phyloP scores from a whole-genome alignment of 192 early-diverging fungal genomes.

The Entrophospora sp. region DNA sequence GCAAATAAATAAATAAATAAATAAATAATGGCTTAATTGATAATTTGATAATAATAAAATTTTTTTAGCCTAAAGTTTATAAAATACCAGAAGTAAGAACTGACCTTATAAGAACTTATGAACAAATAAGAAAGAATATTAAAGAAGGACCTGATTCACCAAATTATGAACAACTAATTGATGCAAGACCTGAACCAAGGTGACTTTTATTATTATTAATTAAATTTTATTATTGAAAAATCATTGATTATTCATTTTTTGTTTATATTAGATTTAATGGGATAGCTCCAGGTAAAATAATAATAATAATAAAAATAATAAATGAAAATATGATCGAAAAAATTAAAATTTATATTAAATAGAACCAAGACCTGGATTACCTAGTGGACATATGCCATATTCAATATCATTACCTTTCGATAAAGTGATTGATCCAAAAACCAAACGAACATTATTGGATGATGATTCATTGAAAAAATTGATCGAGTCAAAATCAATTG shows the following conservation, averaged over 20 bases:
- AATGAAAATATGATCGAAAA: too few relatives aligned
- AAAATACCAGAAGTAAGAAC: conserved; percentile 22
- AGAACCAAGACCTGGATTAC: conserved; percentile 72
- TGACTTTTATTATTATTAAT: conserved; percentile 1
- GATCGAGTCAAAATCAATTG: conserved; percentile 53
- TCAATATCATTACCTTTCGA: conserved; percentile 69
- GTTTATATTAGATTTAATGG: conserved; percentile 51
- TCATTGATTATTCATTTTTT: background rate
- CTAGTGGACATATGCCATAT: conserved; percentile 75
- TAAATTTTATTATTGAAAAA: background rate
- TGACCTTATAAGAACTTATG: conserved; percentile 48
- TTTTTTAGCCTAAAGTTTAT: conserved; percentile 29
- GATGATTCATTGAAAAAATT: conserved; percentile 43
- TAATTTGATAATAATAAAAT: too few relatives aligned
- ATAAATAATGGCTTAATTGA: too few relatives aligned
- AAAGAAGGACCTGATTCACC: conserved; percentile 26
- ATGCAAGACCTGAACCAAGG: conserved; percentile 55
- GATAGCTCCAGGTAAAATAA: conserved; percentile 49
- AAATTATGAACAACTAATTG: conserved; percentile 47
- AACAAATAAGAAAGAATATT: conserved; percentile 47
- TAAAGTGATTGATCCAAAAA: conserved; percentile 46
- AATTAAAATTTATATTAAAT: too few relatives aligned
- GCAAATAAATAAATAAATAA: background rate
- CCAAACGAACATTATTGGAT: conserved; percentile 43
- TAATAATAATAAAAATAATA: too few relatives aligned